Base-by-base conservation (phyloP, 768 basidiomycete genomes). In the Calocera cornea region DNA sequence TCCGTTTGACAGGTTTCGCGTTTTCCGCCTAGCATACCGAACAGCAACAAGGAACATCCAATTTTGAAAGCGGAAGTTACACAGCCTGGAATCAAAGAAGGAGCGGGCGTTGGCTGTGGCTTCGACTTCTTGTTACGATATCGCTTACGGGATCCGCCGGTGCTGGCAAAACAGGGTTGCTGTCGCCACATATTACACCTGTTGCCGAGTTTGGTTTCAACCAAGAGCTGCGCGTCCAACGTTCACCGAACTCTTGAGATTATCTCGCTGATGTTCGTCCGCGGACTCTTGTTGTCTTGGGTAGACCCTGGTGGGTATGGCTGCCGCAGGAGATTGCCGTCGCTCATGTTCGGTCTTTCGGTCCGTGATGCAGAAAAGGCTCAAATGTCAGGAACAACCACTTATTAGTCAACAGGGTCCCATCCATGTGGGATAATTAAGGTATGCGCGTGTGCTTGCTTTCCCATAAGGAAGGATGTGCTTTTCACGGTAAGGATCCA, bases 91-190 rank as follows among this genome's bases (percentile, higher is more conserved):
- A 47, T 19, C 19, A 7, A 3, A 47, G 44, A 47, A 47, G 44
- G 19, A 47, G n/a, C 5, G 44, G 31, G 22, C 31, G 22, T 7
- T 27, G 10, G 27, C 54, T 27, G 54, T 27, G 54, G 24, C 24
- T 60, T 60, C 54, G 2, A 33, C 11, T 27, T 33, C 27, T 11
- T 60, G 7, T 29, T 22, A 29, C 31, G 22, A 33, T 27, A 5
- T 60, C 54, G 54, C 54, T 29, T 29, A 60, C 54, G 54, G 16
- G 5, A 31, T 2, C 24, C 19, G 24, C 54, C 8, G 44, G 14
- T 60, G 54, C 54, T 60, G 54, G 54, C 54, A 60, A 5, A 60
- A 60, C 36, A 60, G 54, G 54, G 22, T 60, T 22, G 49, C 49
- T 7, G 31, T 60, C 54, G 54, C 54, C 54, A 60, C 54, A 60